phyloP scores from a whole-genome alignment of 768 basidiomycete genomes.

The Tricholoma sp. region DNA sequence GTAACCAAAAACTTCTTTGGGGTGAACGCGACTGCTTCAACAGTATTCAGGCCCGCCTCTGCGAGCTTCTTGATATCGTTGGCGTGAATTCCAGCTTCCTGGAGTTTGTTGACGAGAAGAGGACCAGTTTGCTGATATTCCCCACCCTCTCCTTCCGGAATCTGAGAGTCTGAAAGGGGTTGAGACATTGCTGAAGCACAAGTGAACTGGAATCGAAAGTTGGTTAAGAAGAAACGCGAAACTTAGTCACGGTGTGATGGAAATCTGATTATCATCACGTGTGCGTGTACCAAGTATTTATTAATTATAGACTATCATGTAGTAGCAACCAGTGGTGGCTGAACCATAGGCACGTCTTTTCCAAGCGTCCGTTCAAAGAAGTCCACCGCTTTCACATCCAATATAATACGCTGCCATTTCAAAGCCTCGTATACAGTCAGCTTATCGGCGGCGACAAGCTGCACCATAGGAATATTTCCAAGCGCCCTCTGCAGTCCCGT shows the following conservation, averaged over 20 bases:
- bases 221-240: not conserved
- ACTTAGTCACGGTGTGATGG: not conserved
- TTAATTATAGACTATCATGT: no score
- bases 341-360: constrained; percentile 32
- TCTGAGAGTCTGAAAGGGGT: constrained; percentile 44
- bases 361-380: constrained; percentile 62
- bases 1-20: constrained; percentile 88
- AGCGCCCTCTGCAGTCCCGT: constrained; percentile 55
- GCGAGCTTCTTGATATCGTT: constrained; percentile 94
- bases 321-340: constrained; percentile 2
- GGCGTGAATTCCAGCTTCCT: constrained; percentile 84
- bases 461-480: constrained; percentile 67
- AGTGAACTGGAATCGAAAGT: constrained; percentile 1
- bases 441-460: constrained; percentile 57
- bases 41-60: constrained; percentile 88
- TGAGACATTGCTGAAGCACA: constrained; percentile 45
- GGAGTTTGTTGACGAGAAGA: constrained; percentile 75
- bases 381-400: constrained; percentile 83
- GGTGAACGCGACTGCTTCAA: constrained; percentile 95
- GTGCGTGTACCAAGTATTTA: constrained; percentile 2
- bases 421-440: constrained; percentile 79
- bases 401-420: constrained; percentile 74
- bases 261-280: not conserved
- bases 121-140: constrained; percentile 68
- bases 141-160: constrained; percentile 43